These are phyloP conservation scores for Beauveria caledonica DNA, from an alignment of 2,329 filamentous ascomycete genomes.

Conservation along the genomic window DNA sequence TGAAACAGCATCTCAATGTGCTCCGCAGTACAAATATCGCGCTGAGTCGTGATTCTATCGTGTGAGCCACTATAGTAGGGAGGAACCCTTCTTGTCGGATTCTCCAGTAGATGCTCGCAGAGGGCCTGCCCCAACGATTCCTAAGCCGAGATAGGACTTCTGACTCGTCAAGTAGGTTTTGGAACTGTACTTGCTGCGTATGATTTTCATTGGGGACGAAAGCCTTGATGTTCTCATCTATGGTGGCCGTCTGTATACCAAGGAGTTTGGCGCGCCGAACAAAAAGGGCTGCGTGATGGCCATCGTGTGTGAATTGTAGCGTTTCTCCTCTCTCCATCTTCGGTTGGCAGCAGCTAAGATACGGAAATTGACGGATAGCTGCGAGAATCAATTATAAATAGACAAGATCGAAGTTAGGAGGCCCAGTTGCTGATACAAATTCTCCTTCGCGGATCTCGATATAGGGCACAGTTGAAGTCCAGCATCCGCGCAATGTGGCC, in stretches of 20 bases:
- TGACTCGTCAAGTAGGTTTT: not conserved
- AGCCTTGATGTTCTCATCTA: not conserved
- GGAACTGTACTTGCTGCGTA: not conserved
- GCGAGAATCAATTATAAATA: constrained; percentile 13
- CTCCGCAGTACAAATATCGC: not conserved
- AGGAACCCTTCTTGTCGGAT: not conserved
- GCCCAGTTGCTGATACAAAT: constrained; percentile 10
- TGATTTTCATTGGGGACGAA: not conserved
- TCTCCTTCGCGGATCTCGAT: constrained; percentile 14
- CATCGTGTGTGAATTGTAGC: not conserved
- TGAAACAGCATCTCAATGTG: not conserved
- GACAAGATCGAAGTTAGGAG: constrained; percentile 12
- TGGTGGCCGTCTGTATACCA: constrained; percentile 6
- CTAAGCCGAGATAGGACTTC: not conserved
- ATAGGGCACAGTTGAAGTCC: constrained; percentile 8
- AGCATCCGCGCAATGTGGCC: constrained; percentile 3
- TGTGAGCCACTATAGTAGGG: constrained; percentile 18
- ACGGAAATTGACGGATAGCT: constrained; percentile 13
- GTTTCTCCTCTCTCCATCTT: constrained; percentile 8
- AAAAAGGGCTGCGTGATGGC: constrained; percentile 7
- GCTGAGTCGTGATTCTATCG: not conserved
- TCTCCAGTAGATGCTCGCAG: not conserved
- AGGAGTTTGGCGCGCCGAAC: constrained; percentile 11
- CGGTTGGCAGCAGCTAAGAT: constrained; percentile 6
- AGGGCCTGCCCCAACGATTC: not conserved